Conservation (phyloP, 768 basidiomycete genomes). For the Phanerochaete carnosa region DNA sequence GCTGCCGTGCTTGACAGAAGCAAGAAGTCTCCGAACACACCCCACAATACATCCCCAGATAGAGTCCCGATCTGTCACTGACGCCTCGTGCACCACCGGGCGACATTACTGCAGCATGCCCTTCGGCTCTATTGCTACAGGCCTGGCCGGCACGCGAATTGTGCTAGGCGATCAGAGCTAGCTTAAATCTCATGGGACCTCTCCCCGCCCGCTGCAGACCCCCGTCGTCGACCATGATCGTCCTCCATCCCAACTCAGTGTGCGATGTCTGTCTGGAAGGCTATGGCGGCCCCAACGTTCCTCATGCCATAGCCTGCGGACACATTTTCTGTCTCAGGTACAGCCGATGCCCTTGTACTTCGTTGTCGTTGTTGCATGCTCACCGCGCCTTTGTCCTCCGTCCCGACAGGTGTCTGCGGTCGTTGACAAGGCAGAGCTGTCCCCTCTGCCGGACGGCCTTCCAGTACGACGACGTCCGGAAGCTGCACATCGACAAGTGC, state of each 20-base stretch:
- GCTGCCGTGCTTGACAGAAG: slow-evolving; percentile 14
- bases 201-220: slow-evolving; percentile 21
- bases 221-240: slow-evolving; percentile 54
- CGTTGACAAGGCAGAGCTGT: slow-evolving; percentile 47
- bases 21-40: slow-evolving; percentile 14
- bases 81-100: slow-evolving; percentile 20
- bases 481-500: slow-evolving; percentile 60
- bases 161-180: slow-evolving; percentile 25
- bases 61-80: slow-evolving; percentile 21
- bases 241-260: slow-evolving; percentile 56
- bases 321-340: slow-evolving; percentile 55
- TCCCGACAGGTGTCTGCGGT: slow-evolving; percentile 44
- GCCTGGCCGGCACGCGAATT: slow-evolving; percentile 27
- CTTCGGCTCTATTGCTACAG: slow-evolving; percentile 17
- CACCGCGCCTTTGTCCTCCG: not conserved
- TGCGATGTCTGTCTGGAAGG: slow-evolving; percentile 77
- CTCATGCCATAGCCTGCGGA: slow-evolving; percentile 67
- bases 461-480: slow-evolving; percentile 41
- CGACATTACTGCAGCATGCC: slow-evolving; percentile 16
- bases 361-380: slow-evolving; percentile 1
- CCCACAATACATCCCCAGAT: slow-evolving; percentile 18
- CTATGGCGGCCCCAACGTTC: slow-evolving; percentile 52
- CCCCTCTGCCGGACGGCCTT: slow-evolving; percentile 64
- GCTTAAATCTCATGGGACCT: slow-evolving; percentile 16
- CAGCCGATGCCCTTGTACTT: not conserved